Conservation (phyloP, 495 filamentous ascomycete genomes). For the Rhypophila decipiens region DNA sequence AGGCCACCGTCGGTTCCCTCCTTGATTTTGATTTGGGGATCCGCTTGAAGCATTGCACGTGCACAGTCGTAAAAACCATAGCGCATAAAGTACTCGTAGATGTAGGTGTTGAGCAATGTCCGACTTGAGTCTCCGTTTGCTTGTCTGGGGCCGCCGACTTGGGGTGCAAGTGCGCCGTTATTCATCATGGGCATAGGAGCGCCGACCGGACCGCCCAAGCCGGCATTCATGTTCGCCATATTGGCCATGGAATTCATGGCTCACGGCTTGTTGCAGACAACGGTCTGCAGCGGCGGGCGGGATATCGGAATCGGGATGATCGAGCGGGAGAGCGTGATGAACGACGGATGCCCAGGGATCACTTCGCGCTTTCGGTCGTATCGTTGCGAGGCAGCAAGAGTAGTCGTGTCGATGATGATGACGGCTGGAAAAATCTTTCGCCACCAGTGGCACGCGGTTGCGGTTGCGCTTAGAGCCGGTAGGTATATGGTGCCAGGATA, state of each 20-base stretch:
- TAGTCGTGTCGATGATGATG: not conserved
- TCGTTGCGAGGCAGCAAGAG: too few species aligned
- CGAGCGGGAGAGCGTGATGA: slow-evolving; percentile 1
- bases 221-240: slow-evolving; percentile 55
- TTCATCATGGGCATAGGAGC: slow-evolving; percentile 65
- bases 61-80: slow-evolving; percentile 76
- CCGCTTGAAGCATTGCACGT: slow-evolving; percentile 60
- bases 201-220: slow-evolving; percentile 55
- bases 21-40: slow-evolving; percentile 48
- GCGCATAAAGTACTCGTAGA: slow-evolving; percentile 92
- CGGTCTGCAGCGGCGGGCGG: slow-evolving; percentile 21
- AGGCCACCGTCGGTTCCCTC: slow-evolving; percentile 54
- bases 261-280: slow-evolving; percentile 20
- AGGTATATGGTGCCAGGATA: too few species aligned
- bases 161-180: slow-evolving; percentile 47
- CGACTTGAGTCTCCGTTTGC: slow-evolving; percentile 38
- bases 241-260: slow-evolving; percentile 67
- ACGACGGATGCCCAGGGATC: too few species aligned
- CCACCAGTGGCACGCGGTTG: slow-evolving; percentile 21
- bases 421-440: slow-evolving; percentile 5
- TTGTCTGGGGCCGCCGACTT: slow-evolving; percentile 17
- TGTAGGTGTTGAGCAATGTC: slow-evolving; percentile 77
- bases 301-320: slow-evolving; percentile 11
- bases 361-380: too few species aligned
- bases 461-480: too few species aligned